Base-by-base conservation (phyloP, 1,139 yeast species). In the Blastobotrys ciferrii region DNA sequence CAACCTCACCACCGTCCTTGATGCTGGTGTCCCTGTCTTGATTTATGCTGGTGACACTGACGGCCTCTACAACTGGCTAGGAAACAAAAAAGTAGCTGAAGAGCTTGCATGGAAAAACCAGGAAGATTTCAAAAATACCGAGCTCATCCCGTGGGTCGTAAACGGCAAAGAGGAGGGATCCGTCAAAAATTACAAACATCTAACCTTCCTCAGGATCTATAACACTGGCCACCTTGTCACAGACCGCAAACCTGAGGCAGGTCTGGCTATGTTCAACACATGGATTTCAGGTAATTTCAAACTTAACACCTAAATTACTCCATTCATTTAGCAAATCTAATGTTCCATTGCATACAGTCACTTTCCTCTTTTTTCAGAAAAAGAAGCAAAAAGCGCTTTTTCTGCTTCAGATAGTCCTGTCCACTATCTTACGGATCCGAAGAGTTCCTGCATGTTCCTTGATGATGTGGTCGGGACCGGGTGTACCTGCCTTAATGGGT, bases 31-130 rank as follows among this genome's bases (percentile, higher is more conserved):
- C 38, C 94, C 94, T 6, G 87, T 85, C 12, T 74, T 86, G 63
- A 73, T 86, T 51, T 86, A 85, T 61, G 92, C 92, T 9, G 95
- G 95, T 61, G 95, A 87, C 68, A 84, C 84, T 67, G 95, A 86
- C 67, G 84, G 78, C 64, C 85, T 86, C 55, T 86, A 94, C 71
- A 86, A 86, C 70, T 86, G 95, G 95, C 73, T 86, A 59, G 95
- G 95, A 51, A 84, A 84, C 68, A 75, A 76, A 61, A 91, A 83
- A 2, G 85, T 94, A 89, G 72, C 87, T 36, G 73, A 83, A 58
- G 72, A 68, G 49, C 74, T 86, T 57, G 80, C 78, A 51, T 87
- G 91, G 87, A 50, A 57, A 5, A 68, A 69, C 28, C 68, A 67
- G 43, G 61, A 64, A 14, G 60, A 57, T 43, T 62, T 67, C 54